phyloP scores from a whole-genome alignment of 1,284 basidiomycete species.

The Xerocomus amazonicus region DNA sequence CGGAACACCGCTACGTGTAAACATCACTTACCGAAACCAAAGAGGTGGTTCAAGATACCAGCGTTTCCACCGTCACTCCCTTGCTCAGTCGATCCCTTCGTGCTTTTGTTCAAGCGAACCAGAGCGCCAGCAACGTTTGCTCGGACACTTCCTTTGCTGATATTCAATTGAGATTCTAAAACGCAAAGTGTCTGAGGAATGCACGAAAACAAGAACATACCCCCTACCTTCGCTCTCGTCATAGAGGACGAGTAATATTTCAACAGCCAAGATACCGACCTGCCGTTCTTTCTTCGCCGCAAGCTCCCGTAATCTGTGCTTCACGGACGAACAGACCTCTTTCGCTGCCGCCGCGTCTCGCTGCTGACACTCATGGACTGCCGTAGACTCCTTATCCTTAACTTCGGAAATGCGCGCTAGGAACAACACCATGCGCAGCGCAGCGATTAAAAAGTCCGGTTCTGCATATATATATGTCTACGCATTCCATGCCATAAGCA shows the following conservation, averaged over 20 bases:
- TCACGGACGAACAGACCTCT: neutral
- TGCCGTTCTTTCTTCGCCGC: neutral
- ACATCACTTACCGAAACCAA: neutral
- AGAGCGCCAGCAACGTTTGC: neutral
- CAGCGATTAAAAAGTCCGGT: neutral
- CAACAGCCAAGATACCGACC: neutral
- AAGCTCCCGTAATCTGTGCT: neutral
- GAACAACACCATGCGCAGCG: neutral
- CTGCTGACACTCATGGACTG: neutral
- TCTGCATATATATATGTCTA: slow-evolving; percentile 5
- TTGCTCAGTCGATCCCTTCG: no score
- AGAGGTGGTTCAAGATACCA: neutral
- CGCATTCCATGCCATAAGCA: no score
- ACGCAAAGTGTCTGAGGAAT: no score
- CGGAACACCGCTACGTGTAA: neutral
- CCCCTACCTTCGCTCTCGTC: neutral
- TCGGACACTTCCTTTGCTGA: neutral
- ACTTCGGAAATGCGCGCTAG: neutral
- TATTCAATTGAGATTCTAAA: neutral
- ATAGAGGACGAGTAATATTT: neutral
- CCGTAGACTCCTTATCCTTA: slow-evolving; percentile 1
- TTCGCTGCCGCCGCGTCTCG: neutral
- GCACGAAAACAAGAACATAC: no score
- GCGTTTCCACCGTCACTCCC: no score
- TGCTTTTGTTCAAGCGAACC: neutral